Conservation (phyloP, 345 rosid genomes). For the Moricandia moricandioides region DNA sequence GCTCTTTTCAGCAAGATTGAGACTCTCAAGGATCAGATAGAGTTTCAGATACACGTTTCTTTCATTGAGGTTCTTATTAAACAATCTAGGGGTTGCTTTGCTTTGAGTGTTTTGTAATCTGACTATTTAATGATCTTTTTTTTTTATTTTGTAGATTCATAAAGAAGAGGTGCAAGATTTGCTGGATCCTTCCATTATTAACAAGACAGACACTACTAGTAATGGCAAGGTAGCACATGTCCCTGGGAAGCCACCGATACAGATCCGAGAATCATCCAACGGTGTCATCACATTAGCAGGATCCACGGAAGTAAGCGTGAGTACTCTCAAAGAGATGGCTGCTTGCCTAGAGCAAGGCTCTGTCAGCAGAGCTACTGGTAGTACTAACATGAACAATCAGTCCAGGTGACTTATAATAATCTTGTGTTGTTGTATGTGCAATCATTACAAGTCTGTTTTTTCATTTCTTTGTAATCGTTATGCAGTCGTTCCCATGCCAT, state of each 20-base stretch:
- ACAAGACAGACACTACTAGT: slow-evolving; percentile 50
- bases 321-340: slow-evolving; percentile 83
- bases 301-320: slow-evolving; percentile 87
- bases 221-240: slow-evolving; percentile 49
- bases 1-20: slow-evolving; percentile 81
- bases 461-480: slow-evolving; percentile 19
- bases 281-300: slow-evolving; percentile 98
- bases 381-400: slow-evolving; percentile 98
- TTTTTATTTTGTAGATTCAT: slow-evolving; percentile 56
- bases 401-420: slow-evolving; percentile 60
- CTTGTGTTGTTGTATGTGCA: not conserved
- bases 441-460: not conserved
- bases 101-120: not conserved
- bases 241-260: slow-evolving; percentile 91
- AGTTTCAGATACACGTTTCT: slow-evolving; percentile 89
- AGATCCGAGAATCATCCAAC: slow-evolving; percentile 92
- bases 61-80: slow-evolving; percentile 74
- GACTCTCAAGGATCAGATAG: slow-evolving; percentile 63
- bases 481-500: slow-evolving; percentile 98
- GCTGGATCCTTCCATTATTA: slow-evolving; percentile 60
- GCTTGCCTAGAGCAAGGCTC: slow-evolving; percentile 97
- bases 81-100: not conserved
- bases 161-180: slow-evolving; percentile 98
- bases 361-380: slow-evolving; percentile 88
- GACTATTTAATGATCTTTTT: slow-evolving; percentile 1